Evolutionary conservation across 2,329 filamentous ascomycete genomes (phyloP).

Genomic region (Paecilomyces sp.): DNA sequence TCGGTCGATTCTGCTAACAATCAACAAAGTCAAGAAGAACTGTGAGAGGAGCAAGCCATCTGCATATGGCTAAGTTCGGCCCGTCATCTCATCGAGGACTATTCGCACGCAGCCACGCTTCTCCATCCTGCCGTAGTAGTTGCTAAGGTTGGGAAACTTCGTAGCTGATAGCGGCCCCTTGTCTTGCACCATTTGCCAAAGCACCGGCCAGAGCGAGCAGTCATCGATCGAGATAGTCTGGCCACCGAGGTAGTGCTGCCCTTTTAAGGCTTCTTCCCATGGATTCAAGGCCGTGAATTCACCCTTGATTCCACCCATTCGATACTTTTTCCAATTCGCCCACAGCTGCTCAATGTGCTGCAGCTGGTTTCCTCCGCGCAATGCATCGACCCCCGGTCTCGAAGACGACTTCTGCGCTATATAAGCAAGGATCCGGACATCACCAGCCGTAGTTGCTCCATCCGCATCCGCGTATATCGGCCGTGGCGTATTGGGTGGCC

Average conservation of each 20-base stretch:
- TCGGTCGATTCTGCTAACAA: not conserved
- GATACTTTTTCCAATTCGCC: conserved; percentile 21
- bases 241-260: conserved; percentile 28
- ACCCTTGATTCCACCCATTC: not conserved
- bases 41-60: not conserved
- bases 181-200: conserved; percentile 28
- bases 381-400: conserved; percentile 18
- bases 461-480: conserved; percentile 23
- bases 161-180: conserved; percentile 15
- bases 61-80: not conserved
- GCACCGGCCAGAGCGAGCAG: conserved; percentile 37
- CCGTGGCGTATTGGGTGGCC: conserved; percentile 2
- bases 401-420: conserved; percentile 15
- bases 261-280: conserved; percentile 27
- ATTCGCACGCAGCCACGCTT: conserved; percentile 30
- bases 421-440: conserved; percentile 23
- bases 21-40: not conserved
- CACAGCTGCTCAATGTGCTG: conserved; percentile 21
- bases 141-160: conserved; percentile 22
- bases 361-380: conserved; percentile 21
- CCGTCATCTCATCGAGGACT: conserved; percentile 19
- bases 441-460: conserved; percentile 19
- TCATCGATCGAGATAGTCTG: conserved; percentile 32
- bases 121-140: conserved; percentile 32
- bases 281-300: conserved; percentile 13